phyloP scores from a whole-genome alignment of 306 rosid genomes.

The Dryas alaskensis region DNA sequence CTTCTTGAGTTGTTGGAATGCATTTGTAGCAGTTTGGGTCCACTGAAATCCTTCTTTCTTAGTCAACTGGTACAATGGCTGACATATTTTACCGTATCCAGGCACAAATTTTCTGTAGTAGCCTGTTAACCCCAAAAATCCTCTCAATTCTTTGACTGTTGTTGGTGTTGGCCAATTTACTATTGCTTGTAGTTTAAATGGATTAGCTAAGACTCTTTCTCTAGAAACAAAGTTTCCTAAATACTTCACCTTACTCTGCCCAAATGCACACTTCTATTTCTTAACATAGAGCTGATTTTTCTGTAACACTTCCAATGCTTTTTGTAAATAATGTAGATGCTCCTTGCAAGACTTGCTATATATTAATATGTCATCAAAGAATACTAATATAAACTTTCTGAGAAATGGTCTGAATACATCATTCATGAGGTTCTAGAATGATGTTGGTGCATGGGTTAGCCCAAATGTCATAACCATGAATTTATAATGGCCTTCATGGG shows the following conservation, averaged over 20 bases:
- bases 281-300: background rate
- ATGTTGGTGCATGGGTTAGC: background rate
- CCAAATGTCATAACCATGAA: too few relatives aligned
- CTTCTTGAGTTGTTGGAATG: too few relatives aligned
- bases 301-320: background rate
- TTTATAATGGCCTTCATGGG: background rate
- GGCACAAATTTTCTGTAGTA: slow-evolving; percentile 12
- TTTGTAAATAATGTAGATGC: background rate
- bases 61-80: too few relatives aligned
- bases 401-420: background rate
- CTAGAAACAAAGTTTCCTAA: background rate
- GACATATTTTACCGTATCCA: too few relatives aligned
- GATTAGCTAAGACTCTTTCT: background rate
- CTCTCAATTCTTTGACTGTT: background rate
- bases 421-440: slow-evolving; percentile 9
- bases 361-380: background rate
- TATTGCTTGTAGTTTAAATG: background rate
- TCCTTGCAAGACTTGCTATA: background rate
- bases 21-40: too few relatives aligned
- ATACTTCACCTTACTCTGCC: background rate
- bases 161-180: background rate
- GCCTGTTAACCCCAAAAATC: slow-evolving; percentile 3
- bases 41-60: too few relatives aligned
- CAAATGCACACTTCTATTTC: background rate
- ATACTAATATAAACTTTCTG: background rate